These are phyloP conservation scores for Diaporthe sp. DNA, from an alignment of 2,329 filamentous ascomycete genomes.

Conservation along the genomic window DNA sequence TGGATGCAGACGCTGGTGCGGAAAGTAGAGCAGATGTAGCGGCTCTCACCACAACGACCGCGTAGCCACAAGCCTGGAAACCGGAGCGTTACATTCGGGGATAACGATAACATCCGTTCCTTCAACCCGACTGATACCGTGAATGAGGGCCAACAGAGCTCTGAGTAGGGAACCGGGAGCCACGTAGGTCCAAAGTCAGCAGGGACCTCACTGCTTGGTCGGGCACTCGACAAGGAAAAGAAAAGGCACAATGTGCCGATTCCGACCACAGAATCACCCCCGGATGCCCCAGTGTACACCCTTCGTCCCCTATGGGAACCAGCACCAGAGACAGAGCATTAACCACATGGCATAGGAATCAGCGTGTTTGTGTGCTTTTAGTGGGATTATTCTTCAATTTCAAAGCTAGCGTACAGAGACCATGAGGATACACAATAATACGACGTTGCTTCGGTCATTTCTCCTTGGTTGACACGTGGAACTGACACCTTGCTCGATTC, in stretches of 20 bases:
- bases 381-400: background rate
- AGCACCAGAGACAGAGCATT: too few relatives aligned
- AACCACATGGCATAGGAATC: too few relatives aligned
- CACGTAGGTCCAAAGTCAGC: background rate
- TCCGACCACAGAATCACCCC: too few relatives aligned
- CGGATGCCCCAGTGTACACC: too few relatives aligned
- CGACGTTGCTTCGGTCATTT: background rate
- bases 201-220: background rate
- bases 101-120: background rate
- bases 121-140: background rate
- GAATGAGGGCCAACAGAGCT: background rate
- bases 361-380: background rate
- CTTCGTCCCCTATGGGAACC: too few relatives aligned
- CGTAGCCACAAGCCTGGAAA: background rate
- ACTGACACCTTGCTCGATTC: background rate
- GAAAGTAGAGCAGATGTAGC: conserved; percentile 8
- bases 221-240: background rate
- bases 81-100: background rate
- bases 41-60: background rate
- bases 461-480: background rate
- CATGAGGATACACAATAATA: background rate
- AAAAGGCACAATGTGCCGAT: too few relatives aligned
- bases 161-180: background rate
- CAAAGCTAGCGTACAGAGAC: background rate
- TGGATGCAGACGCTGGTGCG: conserved; percentile 35